Conservation (phyloP, 2,329 filamentous ascomycete genomes). For the Diaporthe humulicola region DNA sequence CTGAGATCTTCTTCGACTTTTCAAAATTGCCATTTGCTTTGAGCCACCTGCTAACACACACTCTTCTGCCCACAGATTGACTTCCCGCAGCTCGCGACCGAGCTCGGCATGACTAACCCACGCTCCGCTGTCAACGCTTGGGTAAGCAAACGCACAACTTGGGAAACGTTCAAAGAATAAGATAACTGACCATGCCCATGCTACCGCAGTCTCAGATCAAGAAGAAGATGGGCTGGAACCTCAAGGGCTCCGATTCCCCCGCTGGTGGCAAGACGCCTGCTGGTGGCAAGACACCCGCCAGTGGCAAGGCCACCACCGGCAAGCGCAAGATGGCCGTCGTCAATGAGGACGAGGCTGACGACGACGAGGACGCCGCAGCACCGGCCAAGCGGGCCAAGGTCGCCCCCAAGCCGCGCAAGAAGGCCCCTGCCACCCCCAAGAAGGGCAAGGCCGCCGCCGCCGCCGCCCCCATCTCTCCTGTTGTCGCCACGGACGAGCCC, state of each 20-base stretch:
- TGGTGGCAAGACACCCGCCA: no score
- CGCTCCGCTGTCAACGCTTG: conserved; percentile 39
- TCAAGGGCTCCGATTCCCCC: neutral
- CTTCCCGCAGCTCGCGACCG: conserved; percentile 71
- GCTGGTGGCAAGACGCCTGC: neutral
- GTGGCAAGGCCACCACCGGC: neutral
- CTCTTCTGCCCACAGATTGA: conserved; percentile 25
- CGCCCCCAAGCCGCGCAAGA: conserved; percentile 17
- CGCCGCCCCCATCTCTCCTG: neutral
- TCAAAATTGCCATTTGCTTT: neutral
- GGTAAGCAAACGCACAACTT: neutral
- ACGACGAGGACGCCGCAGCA: neutral
- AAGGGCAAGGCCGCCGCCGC: conserved; percentile 9
- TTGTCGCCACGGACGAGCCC: conserved; percentile 4
- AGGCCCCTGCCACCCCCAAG: conserved; percentile 1
- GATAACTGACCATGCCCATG: neutral
- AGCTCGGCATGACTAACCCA: conserved; percentile 49
- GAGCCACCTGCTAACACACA: neutral
- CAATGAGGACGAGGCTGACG: neutral
- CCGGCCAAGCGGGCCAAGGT: conserved; percentile 17
- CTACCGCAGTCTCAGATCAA: conserved; percentile 26
- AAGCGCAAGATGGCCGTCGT: conserved; percentile 36
- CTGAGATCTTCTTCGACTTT: no score
- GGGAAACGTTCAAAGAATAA: neutral
- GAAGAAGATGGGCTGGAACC: conserved; percentile 37